Conservation (phyloP, 176 grass and related monocot species). For the Oryza glaberrima region DNA sequence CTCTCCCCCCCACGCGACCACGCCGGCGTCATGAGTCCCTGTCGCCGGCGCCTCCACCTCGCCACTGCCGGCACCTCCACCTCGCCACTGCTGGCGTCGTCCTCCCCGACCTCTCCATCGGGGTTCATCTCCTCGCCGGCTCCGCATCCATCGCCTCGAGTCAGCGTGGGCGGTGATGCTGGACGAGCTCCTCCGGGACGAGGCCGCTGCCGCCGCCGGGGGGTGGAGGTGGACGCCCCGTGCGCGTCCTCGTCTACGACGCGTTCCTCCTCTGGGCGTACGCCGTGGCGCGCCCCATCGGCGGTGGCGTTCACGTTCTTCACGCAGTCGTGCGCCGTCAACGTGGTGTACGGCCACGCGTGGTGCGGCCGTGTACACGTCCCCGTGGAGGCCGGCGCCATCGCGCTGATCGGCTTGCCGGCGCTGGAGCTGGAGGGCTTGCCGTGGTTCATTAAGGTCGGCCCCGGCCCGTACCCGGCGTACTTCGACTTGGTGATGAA, state of each 20-base stretch:
- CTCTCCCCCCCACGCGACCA: too few relatives aligned
- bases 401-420: conserved; percentile 44
- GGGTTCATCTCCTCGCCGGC: too few relatives aligned
- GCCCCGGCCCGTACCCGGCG: conserved; percentile 19
- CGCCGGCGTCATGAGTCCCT: too few relatives aligned
- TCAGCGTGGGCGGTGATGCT: conserved; percentile 52
- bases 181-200: conserved; percentile 46
- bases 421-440: conserved; percentile 39
- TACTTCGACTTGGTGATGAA: conserved; percentile 54
- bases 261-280: conserved; percentile 66
- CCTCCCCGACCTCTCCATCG: too few relatives aligned
- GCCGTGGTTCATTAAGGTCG: conserved; percentile 58
- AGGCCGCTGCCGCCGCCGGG: conserved; percentile 12
- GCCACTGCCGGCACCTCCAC: too few relatives aligned
- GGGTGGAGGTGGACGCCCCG: conserved; percentile 24
- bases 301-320: conserved; percentile 55
- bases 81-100: too few relatives aligned
- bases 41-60: too few relatives aligned
- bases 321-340: conserved; percentile 69
- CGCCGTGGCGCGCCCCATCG: conserved; percentile 36
- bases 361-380: conserved; percentile 28
- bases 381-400: conserved; percentile 33
- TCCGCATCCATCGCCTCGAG: conserved; percentile 37
- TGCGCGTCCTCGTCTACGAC: conserved; percentile 67
- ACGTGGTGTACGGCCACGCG: conserved; percentile 57